These are phyloP conservation scores for Pelargonium fulgidum DNA, from an alignment of 441 rosid species.

Conservation along the genomic window DNA sequence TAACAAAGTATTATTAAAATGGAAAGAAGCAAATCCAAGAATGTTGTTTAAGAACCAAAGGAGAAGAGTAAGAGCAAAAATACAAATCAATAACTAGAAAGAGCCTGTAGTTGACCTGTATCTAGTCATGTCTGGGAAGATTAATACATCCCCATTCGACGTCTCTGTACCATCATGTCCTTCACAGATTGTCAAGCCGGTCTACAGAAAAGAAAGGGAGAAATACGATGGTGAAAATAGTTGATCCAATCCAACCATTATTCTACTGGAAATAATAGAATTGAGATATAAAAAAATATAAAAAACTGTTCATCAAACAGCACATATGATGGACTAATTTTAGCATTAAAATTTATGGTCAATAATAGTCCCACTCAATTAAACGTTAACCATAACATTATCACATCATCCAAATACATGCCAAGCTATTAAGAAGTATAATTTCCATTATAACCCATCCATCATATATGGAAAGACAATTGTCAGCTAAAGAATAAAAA, in stretches of 20 bases:
- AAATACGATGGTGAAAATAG: slow-evolving; percentile 8
- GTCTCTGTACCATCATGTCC: slow-evolving; percentile 98
- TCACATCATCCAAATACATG: slow-evolving; percentile 1
- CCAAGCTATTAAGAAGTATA: background rate
- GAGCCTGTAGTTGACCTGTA: slow-evolving; percentile 53
- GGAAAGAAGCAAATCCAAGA: slow-evolving; percentile 11
- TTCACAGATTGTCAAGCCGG: slow-evolving; percentile 84
- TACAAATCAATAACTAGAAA: slow-evolving; percentile 8
- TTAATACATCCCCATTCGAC: slow-evolving; percentile 94
- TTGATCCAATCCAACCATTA: slow-evolving; percentile 6
- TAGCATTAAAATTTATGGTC: background rate
- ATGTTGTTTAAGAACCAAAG: slow-evolving; percentile 7
- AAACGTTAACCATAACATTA: background rate
- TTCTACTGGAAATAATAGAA: background rate
- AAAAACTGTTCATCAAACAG: background rate
- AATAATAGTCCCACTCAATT: background rate
- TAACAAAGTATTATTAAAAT: slow-evolving; percentile 21
- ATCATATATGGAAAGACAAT: background rate
- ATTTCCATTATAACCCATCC: background rate
- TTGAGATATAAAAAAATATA: background rate
- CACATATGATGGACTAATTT: background rate
- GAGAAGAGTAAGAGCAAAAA: background rate
- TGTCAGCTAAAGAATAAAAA: background rate
- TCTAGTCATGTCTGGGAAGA: slow-evolving; percentile 97
- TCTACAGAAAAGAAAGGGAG: slow-evolving; percentile 36